A percentile compares a stretch with the other conserved stretches of the same genome.
Evolutionary conservation across 2,329 filamentous ascomycete genomes (phyloP).

Genomic region (Metarhizium humberi): DNA sequence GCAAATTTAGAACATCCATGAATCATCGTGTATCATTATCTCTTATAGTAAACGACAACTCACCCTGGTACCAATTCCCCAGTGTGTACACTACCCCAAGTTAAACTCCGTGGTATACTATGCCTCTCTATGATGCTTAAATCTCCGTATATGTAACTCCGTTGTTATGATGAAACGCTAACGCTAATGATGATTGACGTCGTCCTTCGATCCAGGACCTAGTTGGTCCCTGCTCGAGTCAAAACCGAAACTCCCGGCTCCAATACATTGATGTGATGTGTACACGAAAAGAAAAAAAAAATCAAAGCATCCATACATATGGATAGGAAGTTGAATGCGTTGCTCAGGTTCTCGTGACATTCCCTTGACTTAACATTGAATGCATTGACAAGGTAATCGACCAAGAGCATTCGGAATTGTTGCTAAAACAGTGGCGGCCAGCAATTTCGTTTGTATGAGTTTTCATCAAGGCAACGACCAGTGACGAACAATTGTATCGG

Average conservation of each 20-base stretch:
- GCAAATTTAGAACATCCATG: background rate
- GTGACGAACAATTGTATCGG: background rate
- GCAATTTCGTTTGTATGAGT: background rate
- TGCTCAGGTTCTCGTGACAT: background rate
- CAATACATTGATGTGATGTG: background rate
- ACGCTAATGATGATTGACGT: conserved; percentile 1
- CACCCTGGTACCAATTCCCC: background rate
- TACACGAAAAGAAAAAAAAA: background rate
- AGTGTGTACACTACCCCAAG: background rate
- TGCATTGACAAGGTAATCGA: background rate
- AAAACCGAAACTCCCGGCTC: conserved; percentile 1
- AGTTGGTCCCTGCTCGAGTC: background rate
- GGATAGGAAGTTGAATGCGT: background rate
- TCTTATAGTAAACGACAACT: background rate
- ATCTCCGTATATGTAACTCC: background rate
- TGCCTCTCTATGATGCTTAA: conserved; percentile 1
- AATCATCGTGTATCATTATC: background rate
- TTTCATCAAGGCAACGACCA: background rate
- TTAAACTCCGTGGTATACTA: background rate
- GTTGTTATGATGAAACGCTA: conserved; percentile 1
- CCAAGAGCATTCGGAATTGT: background rate
- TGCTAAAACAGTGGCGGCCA: background rate
- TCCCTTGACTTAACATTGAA: background rate
- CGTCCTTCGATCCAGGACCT: background rate
- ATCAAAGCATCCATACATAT: conserved; percentile 8